A percentile compares a stretch with the other conserved stretches of the same genome.
These are phyloP conservation scores for Globisporangium barbulae DNA, from an alignment of 352 stramenopile genomes.

Conservation along the genomic window DNA sequence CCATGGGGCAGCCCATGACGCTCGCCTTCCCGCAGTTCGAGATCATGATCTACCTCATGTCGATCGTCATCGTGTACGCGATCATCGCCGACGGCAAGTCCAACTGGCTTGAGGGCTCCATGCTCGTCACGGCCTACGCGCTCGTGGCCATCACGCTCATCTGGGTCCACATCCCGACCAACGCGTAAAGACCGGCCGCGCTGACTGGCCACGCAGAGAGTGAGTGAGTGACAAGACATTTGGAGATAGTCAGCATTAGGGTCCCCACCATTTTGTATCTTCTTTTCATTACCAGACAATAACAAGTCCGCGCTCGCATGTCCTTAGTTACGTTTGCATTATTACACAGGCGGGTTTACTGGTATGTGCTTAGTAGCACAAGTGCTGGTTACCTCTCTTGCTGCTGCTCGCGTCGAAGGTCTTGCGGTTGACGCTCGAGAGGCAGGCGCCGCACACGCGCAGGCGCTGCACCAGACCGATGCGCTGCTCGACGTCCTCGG, in stretches of 20 bases:
- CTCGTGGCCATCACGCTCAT: conserved; percentile 84
- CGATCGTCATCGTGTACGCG: conserved; percentile 94
- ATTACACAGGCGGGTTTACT: conserved; percentile 11
- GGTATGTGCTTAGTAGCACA: not conserved
- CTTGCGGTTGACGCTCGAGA: conserved; percentile 19
- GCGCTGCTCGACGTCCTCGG: conserved; percentile 37
- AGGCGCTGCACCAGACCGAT: conserved; percentile 36
- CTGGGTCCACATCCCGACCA: conserved; percentile 67
- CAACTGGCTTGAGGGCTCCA: conserved; percentile 91
- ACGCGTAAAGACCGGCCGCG: conserved; percentile 10
- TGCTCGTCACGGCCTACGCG: conserved; percentile 90
- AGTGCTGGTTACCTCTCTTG: not conserved
- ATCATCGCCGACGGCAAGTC: conserved; percentile 90
- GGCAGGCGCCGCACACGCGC: conserved; percentile 40
- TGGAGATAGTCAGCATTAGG: too few species aligned
- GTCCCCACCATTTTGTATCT: not conserved
- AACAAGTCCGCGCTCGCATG: not conserved
- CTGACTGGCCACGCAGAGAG: not conserved
- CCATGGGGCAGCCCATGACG: conserved; percentile 91
- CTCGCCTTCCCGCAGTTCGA: conserved; percentile 96
- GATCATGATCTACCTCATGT: conserved; percentile 95
- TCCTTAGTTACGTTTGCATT: conserved; percentile 8
- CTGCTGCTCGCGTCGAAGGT: not conserved
- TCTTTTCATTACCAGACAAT: not conserved
- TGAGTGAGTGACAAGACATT: not conserved